These are phyloP conservation scores for Xylogone sp. DNA, from an alignment of 2,329 filamentous ascomycete species.

Conservation along the genomic window DNA sequence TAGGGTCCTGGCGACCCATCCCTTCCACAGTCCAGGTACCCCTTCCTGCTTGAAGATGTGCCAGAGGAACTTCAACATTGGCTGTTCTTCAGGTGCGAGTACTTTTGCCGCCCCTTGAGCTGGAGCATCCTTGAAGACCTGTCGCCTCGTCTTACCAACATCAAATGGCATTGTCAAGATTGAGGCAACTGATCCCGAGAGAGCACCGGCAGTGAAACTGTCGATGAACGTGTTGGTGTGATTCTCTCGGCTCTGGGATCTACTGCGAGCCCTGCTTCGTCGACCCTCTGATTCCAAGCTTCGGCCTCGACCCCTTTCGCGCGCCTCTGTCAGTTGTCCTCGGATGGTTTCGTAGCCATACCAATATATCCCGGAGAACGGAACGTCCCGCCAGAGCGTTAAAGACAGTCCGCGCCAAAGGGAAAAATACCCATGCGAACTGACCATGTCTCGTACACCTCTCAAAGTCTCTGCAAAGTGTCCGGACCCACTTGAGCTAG, in stretches of 20 bases:
- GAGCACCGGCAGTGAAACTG: constrained; percentile 82
- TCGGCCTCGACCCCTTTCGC: constrained; percentile 48
- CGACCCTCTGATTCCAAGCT: constrained; percentile 33
- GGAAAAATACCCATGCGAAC: constrained; percentile 69
- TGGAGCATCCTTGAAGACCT: constrained; percentile 64
- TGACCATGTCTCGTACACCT: constrained; percentile 76
- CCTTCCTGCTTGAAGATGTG: constrained; percentile 91
- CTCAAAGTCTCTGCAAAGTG: constrained; percentile 77
- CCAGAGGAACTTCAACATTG: constrained; percentile 79
- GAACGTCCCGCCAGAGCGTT: constrained; percentile 94
- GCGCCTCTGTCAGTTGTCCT: constrained; percentile 64
- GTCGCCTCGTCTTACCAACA: constrained; percentile 92
- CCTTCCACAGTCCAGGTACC: constrained; percentile 74
- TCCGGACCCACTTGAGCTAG: constrained; percentile 56
- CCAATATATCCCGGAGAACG: constrained; percentile 97
- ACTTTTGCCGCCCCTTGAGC: constrained; percentile 31
- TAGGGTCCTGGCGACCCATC: constrained; percentile 86
- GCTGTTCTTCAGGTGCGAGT: constrained; percentile 64
- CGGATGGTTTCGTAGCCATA: constrained; percentile 91
- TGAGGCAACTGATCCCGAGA: constrained; percentile 80
- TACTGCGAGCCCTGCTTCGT: constrained; percentile 41
- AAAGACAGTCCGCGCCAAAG: constrained; percentile 88
- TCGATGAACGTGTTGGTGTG: constrained; percentile 78
- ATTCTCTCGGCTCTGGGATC: constrained; percentile 63
- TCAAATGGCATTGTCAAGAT: constrained; percentile 93